phyloP scores from a whole-genome alignment of 2,329 filamentous ascomycete species.

The Curvularia verruculosa region DNA sequence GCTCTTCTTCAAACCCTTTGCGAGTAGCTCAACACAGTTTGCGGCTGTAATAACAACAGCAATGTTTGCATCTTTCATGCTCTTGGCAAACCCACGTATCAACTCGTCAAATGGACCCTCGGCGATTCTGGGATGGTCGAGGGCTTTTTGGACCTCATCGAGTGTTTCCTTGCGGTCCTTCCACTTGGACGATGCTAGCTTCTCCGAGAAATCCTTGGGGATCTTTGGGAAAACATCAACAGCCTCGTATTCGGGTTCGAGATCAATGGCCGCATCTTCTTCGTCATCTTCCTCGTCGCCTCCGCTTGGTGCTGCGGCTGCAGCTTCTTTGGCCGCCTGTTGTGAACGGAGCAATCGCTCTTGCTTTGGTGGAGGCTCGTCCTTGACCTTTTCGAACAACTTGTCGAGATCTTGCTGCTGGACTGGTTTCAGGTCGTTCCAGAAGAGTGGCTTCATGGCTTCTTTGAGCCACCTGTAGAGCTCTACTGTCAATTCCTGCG shows the following conservation, averaged over 20 bases:
- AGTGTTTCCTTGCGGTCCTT: slow-evolving; percentile 96
- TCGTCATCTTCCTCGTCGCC: slow-evolving; percentile 59
- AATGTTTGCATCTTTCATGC: slow-evolving; percentile 98
- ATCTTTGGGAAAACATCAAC: slow-evolving; percentile 85
- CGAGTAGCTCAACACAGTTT: slow-evolving; percentile 87
- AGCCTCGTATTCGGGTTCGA: slow-evolving; percentile 70
- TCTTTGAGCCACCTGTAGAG: slow-evolving; percentile 97
- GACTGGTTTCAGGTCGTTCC: slow-evolving; percentile 91
- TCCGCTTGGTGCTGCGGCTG: slow-evolving; percentile 65
- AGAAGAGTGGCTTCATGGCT: slow-evolving; percentile 98
- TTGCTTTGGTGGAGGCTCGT: slow-evolving; percentile 85
- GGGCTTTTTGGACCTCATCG: slow-evolving; percentile 74
- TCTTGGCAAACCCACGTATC: slow-evolving; percentile 83
- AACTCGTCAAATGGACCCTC: slow-evolving; percentile 88
- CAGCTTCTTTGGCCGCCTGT: slow-evolving; percentile 79
- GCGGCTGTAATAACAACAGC: slow-evolving; percentile 92
- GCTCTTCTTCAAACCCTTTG: slow-evolving; percentile 77
- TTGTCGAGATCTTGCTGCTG: slow-evolving; percentile 94
- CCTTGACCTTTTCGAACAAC: slow-evolving; percentile 90
- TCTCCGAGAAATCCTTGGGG: slow-evolving; percentile 80
- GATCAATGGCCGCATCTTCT: slow-evolving; percentile 73
- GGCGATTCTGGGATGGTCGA: slow-evolving; percentile 90
- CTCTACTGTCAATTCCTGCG: slow-evolving; percentile 88
- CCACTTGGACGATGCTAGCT: slow-evolving; percentile 91
- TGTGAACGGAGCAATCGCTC: slow-evolving; percentile 87